A percentile compares a stretch with the other conserved stretches of the same genome.
phyloP scores from a whole-genome alignment of 129 eudicot species.

The Flaveria ramosissima region DNA sequence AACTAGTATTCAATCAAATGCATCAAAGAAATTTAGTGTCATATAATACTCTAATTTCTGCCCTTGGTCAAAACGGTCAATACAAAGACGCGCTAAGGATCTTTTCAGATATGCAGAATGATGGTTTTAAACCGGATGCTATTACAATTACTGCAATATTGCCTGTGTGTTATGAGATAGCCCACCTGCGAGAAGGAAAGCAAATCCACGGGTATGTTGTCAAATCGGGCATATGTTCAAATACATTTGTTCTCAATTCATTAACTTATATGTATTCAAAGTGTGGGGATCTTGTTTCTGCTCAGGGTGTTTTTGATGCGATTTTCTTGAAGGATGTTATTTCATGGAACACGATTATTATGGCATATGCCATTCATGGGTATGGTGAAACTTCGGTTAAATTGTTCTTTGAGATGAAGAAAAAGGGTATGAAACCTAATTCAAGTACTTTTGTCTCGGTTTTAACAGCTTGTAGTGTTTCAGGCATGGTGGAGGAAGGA shows the following conservation, averaged over 20 bases:
- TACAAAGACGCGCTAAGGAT: conserved; percentile 45
- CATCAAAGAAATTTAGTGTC: conserved; percentile 52
- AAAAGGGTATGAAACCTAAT: conserved; percentile 50
- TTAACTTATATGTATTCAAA: conserved; percentile 63
- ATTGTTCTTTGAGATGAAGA: conserved; percentile 55
- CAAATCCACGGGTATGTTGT: conserved; percentile 59
- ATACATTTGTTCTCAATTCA: conserved; percentile 51
- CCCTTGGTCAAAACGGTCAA: conserved; percentile 57
- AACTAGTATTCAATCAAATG: conserved; percentile 45
- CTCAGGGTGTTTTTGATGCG: conserved; percentile 44
- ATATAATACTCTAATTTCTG: conserved; percentile 63
- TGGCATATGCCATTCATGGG: conserved; percentile 75
- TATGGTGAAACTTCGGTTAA: conserved; percentile 43
- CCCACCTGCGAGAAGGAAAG: conserved; percentile 55
- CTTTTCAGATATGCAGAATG: conserved; percentile 41
- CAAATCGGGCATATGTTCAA: conserved; percentile 41
- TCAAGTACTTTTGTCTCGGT: conserved; percentile 74
- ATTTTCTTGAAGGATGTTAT: conserved; percentile 51
- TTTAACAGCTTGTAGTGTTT: conserved; percentile 64
- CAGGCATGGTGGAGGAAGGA: conserved; percentile 71
- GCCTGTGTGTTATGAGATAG: conserved; percentile 56
- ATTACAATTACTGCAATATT: conserved; percentile 49
- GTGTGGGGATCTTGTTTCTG: conserved; percentile 65
- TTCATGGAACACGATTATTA: conserved; percentile 87
- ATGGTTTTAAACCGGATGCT: conserved; percentile 55